Conservation (phyloP, 768 basidiomycete genomes). For the Pisolithus microcarpus region DNA sequence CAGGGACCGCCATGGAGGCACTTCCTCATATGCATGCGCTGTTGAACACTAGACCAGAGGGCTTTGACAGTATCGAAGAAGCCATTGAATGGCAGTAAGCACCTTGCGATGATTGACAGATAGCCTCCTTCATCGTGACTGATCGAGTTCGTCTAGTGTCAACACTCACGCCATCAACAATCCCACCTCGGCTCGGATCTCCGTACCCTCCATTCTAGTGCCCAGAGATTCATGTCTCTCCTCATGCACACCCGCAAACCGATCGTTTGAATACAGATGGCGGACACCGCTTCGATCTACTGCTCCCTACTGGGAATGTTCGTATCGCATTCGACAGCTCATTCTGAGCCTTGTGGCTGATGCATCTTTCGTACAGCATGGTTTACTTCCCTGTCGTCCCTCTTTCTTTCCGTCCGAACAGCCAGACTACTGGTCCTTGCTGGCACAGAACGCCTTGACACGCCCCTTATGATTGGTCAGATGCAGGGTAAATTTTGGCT, state of each 20-base stretch:
- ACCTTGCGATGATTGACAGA: background rate
- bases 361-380: conserved; percentile 51
- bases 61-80: conserved; percentile 76
- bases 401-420: conserved; percentile 69
- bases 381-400: conserved; percentile 78
- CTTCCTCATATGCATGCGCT: conserved; percentile 89
- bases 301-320: conserved; percentile 86
- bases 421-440: conserved; percentile 88
- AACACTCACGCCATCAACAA: conserved; percentile 80
- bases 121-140: background rate
- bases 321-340: conserved; percentile 14
- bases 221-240: conserved; percentile 35
- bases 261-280: conserved; percentile 51
- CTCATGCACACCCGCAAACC: conserved; percentile 21
- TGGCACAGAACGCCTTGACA: conserved; percentile 88
- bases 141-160: conserved; percentile 44
- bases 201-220: conserved; percentile 73
- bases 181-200: conserved; percentile 73
- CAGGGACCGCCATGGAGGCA: conserved; percentile 89
- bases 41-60: conserved; percentile 76
- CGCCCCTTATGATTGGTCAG: conserved; percentile 90
- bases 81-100: conserved; percentile 96
- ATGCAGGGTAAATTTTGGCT: conserved; percentile 98
- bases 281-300: conserved; percentile 78
- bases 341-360: background rate